Percentiles rank a stretch among this genome's conserved stretches.
Evolutionary conservation across 345 rosid species (phyloP).

Genomic region (Citrus inodora): DNA sequence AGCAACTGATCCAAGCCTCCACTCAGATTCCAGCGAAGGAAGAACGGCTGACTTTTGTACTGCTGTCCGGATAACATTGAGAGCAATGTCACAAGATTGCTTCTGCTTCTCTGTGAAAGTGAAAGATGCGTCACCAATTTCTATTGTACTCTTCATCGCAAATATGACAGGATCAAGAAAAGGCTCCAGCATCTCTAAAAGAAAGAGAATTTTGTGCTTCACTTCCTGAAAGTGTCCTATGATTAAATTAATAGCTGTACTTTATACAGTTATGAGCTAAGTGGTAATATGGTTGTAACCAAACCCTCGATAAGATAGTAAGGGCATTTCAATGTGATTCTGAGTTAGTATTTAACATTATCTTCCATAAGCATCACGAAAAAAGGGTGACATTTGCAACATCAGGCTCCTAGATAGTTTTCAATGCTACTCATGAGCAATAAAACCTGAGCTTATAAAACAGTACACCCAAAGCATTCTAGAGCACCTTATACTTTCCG

Average conservation of each 20-base stretch:
- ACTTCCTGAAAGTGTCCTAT: conserved; percentile 48
- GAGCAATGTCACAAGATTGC: conserved; percentile 49
- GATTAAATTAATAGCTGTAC: not conserved
- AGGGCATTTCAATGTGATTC: not conserved
- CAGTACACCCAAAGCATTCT: not conserved
- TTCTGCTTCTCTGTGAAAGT: conserved; percentile 54
- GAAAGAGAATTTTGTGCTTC: conserved; percentile 76
- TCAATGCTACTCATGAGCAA: not conserved
- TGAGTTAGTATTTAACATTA: not conserved
- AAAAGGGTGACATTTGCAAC: not conserved
- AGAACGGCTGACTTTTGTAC: conserved; percentile 69
- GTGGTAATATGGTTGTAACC: not conserved
- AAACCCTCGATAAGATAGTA: not conserved
- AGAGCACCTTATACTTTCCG: conserved; percentile 68
- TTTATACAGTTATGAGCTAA: not conserved
- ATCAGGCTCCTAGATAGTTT: not conserved
- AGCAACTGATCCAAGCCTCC: conserved; percentile 77
- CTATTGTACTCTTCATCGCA: conserved; percentile 46
- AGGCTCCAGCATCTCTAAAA: conserved; percentile 82
- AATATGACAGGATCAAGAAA: conserved; percentile 68
- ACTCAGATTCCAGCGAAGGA: conserved; percentile 74
- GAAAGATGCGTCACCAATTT: conserved; percentile 55
- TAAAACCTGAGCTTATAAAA: not conserved
- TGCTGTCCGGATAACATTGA: conserved; percentile 67
- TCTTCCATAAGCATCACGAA: not conserved